These are phyloP conservation scores for Apostasia ramifera DNA, from an alignment of 106 monocot genomes.

Conservation along the genomic window DNA sequence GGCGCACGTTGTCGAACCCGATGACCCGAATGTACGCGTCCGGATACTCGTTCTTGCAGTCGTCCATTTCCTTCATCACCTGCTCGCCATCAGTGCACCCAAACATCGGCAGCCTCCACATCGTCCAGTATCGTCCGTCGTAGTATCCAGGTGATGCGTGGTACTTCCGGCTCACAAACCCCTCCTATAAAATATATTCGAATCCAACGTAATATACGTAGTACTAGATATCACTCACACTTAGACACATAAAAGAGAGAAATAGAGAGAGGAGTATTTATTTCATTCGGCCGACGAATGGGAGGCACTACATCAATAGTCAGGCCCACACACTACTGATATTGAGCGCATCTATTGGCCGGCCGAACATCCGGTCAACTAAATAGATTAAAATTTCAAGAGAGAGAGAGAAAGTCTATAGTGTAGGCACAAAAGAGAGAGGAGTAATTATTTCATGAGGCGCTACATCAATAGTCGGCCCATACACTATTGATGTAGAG, in stretches of 20 bases:
- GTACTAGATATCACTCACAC: not conserved
- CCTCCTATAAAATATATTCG: conserved; percentile 11
- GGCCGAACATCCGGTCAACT: too few relatives aligned
- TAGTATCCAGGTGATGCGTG: conserved; percentile 51
- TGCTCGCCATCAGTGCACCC: conserved; percentile 47
- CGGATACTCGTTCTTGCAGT: conserved; percentile 43
- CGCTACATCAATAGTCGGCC: too few relatives aligned
- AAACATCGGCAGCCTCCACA: conserved; percentile 77
- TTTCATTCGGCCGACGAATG: too few relatives aligned
- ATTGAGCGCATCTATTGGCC: too few relatives aligned
- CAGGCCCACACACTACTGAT: too few relatives aligned
- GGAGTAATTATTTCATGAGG: too few relatives aligned
- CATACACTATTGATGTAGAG: too few relatives aligned
- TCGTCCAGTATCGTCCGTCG: conserved; percentile 73
- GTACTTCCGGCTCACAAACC: conserved; percentile 47
- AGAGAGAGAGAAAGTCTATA: too few relatives aligned
- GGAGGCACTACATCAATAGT: too few relatives aligned
- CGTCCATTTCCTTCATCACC: conserved; percentile 36
- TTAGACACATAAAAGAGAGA: not conserved
- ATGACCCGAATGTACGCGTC: conserved; percentile 31
- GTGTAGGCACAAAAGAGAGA: too few relatives aligned
- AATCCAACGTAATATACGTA: not conserved
- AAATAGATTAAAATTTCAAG: too few relatives aligned
- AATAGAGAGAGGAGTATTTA: not conserved
- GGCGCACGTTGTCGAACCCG: conserved; percentile 60